Conservation (phyloP, 257 asterid species). For the Craterostigma plantagineum region DNA sequence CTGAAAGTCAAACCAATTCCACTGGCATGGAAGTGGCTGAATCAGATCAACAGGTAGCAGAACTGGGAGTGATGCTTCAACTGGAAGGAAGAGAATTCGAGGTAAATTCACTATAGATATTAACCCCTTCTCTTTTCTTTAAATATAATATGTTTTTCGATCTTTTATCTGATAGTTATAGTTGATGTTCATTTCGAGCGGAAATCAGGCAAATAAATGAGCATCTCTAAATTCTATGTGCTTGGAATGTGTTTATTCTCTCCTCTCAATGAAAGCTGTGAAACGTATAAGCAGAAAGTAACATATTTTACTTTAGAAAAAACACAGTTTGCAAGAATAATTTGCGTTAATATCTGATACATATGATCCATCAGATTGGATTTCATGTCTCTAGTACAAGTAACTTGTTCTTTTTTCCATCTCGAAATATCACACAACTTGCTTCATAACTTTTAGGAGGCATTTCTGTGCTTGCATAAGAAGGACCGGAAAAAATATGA, state of each 20-base stretch:
- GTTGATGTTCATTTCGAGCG: no score
- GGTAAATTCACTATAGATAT: conserved; percentile 17
- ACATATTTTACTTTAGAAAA: no score
- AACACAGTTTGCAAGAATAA: no score
- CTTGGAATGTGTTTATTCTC: background rate
- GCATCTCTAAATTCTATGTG: conserved; percentile 10
- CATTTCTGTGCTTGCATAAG: conserved; percentile 28
- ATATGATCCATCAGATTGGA: no score
- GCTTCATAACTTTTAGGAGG: conserved; percentile 32
- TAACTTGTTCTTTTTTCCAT: no score
- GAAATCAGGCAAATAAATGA: conserved; percentile 3
- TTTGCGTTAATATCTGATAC: no score
- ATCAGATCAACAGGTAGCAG: conserved; percentile 37
- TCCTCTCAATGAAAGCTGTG: no score
- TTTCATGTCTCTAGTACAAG: no score
- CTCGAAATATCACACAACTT: background rate
- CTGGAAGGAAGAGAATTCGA: conserved; percentile 72
- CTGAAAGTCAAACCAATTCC: conserved; percentile 13
- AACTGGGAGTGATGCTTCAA: conserved; percentile 54
- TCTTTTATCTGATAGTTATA: no score
- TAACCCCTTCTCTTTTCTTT: no score
- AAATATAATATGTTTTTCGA: no score
- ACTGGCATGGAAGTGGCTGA: conserved; percentile 18
- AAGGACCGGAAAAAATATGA: conserved; percentile 38
- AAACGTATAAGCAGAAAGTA: no score